Base-by-base conservation (phyloP, 106 monocot genomes). In the Acorus gramineus region DNA sequence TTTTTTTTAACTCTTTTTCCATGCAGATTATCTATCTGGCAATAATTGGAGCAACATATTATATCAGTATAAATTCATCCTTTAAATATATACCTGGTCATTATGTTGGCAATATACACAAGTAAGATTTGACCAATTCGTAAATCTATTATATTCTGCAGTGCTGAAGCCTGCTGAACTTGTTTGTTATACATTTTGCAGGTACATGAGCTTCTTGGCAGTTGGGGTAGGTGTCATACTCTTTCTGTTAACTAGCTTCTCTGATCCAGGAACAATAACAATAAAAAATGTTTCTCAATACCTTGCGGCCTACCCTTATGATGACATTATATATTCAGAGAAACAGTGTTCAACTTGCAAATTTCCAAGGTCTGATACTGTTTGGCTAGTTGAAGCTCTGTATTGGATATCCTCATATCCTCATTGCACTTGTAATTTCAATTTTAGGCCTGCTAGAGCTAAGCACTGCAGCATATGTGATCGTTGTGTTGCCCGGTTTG, bases 401-500 rank as follows among this genome's bases (percentile, higher is more conserved):
- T 49, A 67, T 71, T 7, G 43, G 48, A 47, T 43, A 47, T 3
- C 47, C 7, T 9, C 13, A 50, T n/a, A 67, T 28, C 5, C 70
- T 80, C 49, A 80, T 57, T 3, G 53, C 47, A 63, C 60, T 70
- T 64, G 71, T 65, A 57, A 59, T 81, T 61, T 67, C 8, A 42
- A 73, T 59, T 78, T 70, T 74, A 96, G 90, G 63, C 96, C 96
- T 72, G 96, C 96, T 12, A 90, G 96, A 69, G 86, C 96, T 47
- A 87, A 96, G 78, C 96, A 96, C 64, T 96, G 96, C 71, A 64
- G 85, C 61, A 87, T 96, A 55, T 96, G 96, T 79, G 80, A 78
- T 69, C 82, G 78, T 64, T 96, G 96, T 79, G 85, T 96, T 71
- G 87, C 90, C 14, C 80, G 90, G 60, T 96, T 96, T 77, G 96